Evolutionary conservation across 148 eudicot species (phyloP).

Genomic region (Diospyros lotus): DNA sequence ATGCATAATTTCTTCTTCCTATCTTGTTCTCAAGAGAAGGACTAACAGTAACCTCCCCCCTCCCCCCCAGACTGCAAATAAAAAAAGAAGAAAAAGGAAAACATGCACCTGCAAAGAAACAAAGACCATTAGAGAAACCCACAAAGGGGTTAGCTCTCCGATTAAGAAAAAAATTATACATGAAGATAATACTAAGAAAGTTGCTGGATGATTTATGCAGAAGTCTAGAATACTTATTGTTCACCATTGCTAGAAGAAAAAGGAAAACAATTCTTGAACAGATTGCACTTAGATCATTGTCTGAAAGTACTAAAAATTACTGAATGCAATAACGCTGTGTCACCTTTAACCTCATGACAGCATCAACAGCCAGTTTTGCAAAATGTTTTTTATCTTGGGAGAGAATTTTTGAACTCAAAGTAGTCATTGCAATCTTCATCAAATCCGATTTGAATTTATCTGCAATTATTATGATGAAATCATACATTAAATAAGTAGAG

Average conservation of each 20-base stretch:
- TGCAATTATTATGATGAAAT: too few relatives aligned
- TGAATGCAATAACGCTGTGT: constrained; percentile 1
- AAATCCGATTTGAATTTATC: constrained; percentile 48
- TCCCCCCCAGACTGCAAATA: too few relatives aligned
- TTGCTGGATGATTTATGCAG: not conserved
- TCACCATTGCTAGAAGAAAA: not conserved
- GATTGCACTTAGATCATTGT: not conserved
- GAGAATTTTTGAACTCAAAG: constrained; percentile 92
- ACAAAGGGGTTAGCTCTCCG: too few relatives aligned
- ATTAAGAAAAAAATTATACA: too few relatives aligned
- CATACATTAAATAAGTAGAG: too few relatives aligned
- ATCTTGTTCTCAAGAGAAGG: too few relatives aligned
- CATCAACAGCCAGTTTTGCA: constrained; percentile 91
- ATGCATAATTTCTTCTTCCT: too few relatives aligned
- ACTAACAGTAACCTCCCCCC: too few relatives aligned
- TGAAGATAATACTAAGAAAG: too few relatives aligned
- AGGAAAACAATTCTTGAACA: too few relatives aligned
- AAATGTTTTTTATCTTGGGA: constrained; percentile 97
- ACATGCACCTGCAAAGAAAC: not conserved
- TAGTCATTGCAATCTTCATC: constrained; percentile 97
- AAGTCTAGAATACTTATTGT: not conserved
- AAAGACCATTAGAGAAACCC: too few relatives aligned
- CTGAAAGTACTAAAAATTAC: not conserved
- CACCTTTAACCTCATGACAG: constrained; percentile 97
- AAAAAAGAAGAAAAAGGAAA: not conserved